phyloP scores from a whole-genome alignment of 1,139 yeast species.

The Candida sp. region DNA sequence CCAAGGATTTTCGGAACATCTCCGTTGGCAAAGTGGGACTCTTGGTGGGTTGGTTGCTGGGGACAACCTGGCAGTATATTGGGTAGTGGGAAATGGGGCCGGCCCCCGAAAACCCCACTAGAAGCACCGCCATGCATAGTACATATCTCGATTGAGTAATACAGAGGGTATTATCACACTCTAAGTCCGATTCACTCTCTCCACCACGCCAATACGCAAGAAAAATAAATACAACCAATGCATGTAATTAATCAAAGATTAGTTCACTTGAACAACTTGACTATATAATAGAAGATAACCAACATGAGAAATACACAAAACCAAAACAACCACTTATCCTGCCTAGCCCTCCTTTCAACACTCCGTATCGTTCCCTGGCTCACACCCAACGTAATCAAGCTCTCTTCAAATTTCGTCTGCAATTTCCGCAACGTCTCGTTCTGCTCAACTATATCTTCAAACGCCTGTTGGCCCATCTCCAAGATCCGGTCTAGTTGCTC shows the following conservation, averaged over 20 bases:
- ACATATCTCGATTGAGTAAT: background rate
- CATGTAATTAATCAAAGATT: background rate
- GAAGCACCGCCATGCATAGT: background rate
- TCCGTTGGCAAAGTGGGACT: background rate
- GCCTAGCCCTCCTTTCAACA: conserved; percentile 84
- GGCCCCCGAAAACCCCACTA: background rate
- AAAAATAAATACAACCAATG: no score
- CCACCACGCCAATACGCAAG: no score
- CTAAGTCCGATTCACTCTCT: no score
- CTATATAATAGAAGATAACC: conserved; percentile 69
- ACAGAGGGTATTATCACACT: background rate
- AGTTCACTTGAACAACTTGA: conserved; percentile 63
- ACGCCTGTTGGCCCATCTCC: conserved; percentile 87
- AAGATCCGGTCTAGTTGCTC: conserved; percentile 87
- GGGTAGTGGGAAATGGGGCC: background rate
- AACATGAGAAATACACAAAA: conserved; percentile 70
- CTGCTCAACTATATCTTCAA: conserved; percentile 88
- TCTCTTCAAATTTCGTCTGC: conserved; percentile 66
- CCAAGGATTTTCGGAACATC: background rate
- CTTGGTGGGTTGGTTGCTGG: background rate
- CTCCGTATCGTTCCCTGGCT: conserved; percentile 83
- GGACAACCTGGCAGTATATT: background rate
- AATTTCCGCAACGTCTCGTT: conserved; percentile 70
- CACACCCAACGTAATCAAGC: conserved; percentile 83
- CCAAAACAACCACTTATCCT: conserved; percentile 90